Evolutionary conservation across 345 rosid species (phyloP).

Genomic region (Moricandia moricandioides): DNA sequence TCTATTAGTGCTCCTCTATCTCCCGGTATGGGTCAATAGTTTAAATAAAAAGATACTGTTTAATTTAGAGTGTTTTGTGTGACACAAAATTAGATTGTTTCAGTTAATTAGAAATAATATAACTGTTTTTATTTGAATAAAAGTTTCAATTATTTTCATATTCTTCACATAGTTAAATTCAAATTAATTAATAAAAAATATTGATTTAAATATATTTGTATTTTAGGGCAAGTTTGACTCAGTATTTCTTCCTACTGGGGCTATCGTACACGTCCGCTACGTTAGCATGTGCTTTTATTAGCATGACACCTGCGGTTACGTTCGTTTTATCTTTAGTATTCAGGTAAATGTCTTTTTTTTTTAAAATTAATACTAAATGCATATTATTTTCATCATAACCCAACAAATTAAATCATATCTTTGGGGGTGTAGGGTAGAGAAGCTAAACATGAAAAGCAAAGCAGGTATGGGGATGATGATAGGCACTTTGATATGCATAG

Average conservation of each 20-base stretch:
- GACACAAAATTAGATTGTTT: no score
- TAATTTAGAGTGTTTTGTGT: no score
- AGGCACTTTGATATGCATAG: conserved; percentile 53
- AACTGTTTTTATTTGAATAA: no score
- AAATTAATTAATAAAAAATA: no score
- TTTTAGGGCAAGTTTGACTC: conserved; percentile 65
- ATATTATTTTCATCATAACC: not conserved
- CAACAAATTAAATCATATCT: not conserved
- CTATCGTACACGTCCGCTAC: conserved; percentile 70
- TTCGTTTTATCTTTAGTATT: conserved; percentile 65
- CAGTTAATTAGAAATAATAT: no score
- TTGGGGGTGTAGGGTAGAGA: conserved; percentile 45
- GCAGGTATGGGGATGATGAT: conserved; percentile 45
- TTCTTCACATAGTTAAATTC: no score
- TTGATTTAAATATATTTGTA: not conserved
- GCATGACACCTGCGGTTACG: conserved; percentile 65
- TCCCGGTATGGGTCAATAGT: no score
- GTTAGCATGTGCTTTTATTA: conserved; percentile 62
- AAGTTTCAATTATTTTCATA: no score
- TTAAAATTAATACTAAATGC: not conserved
- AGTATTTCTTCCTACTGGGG: conserved; percentile 62
- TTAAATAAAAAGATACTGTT: no score
- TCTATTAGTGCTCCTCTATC: no score
- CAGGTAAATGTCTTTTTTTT: conserved; percentile 36
- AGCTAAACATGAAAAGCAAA: conserved; percentile 45